phyloP scores from a whole-genome alignment of 495 filamentous ascomycete genomes.

The Trichoderma gamsii region DNA sequence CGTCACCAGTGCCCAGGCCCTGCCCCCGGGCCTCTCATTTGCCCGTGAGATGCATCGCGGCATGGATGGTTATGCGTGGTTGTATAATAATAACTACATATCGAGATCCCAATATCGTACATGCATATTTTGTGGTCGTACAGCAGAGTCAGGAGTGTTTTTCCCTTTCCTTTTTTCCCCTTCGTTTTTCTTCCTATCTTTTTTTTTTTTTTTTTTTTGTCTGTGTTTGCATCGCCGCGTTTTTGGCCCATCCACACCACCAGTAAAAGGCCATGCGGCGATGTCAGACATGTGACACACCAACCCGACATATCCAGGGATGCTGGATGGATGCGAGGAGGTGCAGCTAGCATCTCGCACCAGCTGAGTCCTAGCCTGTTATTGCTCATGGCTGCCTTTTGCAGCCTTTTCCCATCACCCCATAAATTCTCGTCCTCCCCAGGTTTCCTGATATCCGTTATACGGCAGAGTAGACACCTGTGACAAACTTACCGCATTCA shows the following conservation, averaged over 20 bases:
- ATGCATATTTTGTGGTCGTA: neutral
- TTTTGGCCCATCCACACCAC: neutral
- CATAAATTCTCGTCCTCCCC: conserved; percentile 16
- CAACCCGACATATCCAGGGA: neutral
- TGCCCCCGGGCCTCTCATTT: neutral
- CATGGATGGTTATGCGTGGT: neutral
- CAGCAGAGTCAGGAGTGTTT: neutral
- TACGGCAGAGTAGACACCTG: conserved; percentile 64
- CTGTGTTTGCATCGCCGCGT: neutral
- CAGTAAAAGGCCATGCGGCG: neutral
- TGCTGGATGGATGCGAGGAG: neutral
- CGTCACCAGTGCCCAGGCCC: neutral
- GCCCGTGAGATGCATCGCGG: neutral
- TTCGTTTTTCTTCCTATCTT: neutral
- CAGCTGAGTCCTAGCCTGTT: neutral
- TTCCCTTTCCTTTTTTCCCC: neutral
- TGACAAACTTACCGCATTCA: conserved; percentile 78
- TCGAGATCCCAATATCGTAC: neutral
- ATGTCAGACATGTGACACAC: conserved; percentile 6
- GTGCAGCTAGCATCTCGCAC: neutral
- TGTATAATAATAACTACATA: neutral
- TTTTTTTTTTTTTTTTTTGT: neutral
- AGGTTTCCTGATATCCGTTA: conserved; percentile 20
- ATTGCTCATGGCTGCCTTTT: neutral
- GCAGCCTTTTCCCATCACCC: neutral